A percentile compares a stretch with the other conserved stretches of the same genome.
Evolutionary conservation across 2,329 filamentous ascomycete species (phyloP).

Genomic region (Neonectria ditissima): DNA sequence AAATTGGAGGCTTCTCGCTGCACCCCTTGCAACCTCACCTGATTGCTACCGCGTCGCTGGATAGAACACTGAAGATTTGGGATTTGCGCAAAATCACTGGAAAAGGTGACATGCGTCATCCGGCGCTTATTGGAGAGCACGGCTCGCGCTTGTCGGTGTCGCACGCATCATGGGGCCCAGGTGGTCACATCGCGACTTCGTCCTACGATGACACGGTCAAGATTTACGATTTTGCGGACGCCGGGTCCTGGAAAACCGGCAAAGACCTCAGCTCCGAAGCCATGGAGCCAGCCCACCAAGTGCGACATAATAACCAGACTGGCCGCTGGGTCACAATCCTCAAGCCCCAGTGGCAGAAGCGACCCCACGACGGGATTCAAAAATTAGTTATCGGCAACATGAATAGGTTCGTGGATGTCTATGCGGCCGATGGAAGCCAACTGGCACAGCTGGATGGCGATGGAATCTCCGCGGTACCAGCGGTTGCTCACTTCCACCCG

Average conservation of each 20-base stretch:
- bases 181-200: constrained; percentile 88
- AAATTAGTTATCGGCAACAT: constrained; percentile 96
- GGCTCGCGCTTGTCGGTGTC: constrained; percentile 86
- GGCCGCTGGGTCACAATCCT: constrained; percentile 90
- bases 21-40: constrained; percentile 85
- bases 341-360: constrained; percentile 89
- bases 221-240: constrained; percentile 81
- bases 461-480: constrained; percentile 92
- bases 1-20: constrained; percentile 93
- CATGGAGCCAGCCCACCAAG: constrained; percentile 76
- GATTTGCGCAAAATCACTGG: constrained; percentile 84
- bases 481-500: constrained; percentile 91
- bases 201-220: constrained; percentile 97
- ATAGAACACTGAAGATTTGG: constrained; percentile 92
- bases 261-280: constrained; percentile 68
- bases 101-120: constrained; percentile 69
- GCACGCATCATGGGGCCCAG: constrained; percentile 89
- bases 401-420: constrained; percentile 97
- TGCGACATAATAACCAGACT: constrained; percentile 95
- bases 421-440: constrained; percentile 83
- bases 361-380: constrained; percentile 81
- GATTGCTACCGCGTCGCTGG: constrained; percentile 88
- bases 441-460: constrained; percentile 89
- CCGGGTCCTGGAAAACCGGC: constrained; percentile 69
- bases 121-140: constrained; percentile 83